A percentile compares a stretch with the other conserved stretches of the same genome.
phyloP scores from a whole-genome alignment of 192 early-diverging fungal genomes.

The Umbelopsis vinacea region DNA sequence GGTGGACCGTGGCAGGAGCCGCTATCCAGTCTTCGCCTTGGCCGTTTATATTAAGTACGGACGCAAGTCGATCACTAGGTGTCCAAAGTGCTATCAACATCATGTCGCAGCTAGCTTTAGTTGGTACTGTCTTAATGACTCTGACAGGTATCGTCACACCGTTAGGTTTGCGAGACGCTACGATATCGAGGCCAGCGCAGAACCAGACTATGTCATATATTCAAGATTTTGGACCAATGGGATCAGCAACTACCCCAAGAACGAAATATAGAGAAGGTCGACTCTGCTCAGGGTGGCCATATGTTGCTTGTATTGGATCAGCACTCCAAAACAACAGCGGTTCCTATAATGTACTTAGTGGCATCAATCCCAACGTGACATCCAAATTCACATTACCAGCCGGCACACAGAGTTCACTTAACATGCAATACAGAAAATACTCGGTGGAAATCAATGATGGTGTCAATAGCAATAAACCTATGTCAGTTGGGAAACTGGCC shows the following conservation, averaged over 20 bases:
- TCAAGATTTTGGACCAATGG: background rate
- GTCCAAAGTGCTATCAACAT: background rate
- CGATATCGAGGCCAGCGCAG: background rate
- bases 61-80: background rate
- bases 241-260: background rate
- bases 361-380: background rate
- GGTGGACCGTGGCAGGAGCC: background rate
- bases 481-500: background rate
- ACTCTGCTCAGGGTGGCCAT: background rate
- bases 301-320: background rate
- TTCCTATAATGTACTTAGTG: background rate
- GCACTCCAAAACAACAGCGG: background rate
- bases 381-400: background rate
- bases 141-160: constrained; percentile 5
- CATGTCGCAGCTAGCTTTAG: background rate
- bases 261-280: background rate
- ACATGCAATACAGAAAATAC: constrained; percentile 5
- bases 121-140: background rate
- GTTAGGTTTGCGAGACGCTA: background rate
- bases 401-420: background rate
- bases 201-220: background rate
- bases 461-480: background rate
- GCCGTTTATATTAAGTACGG: background rate
- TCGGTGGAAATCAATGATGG: background rate
- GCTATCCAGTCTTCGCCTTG: background rate